Evolutionary conservation across 2,329 filamentous ascomycete genomes (phyloP), one percentile per base, ranked within the genome.

Genomic region (Fusarium lyarnte): DNA sequence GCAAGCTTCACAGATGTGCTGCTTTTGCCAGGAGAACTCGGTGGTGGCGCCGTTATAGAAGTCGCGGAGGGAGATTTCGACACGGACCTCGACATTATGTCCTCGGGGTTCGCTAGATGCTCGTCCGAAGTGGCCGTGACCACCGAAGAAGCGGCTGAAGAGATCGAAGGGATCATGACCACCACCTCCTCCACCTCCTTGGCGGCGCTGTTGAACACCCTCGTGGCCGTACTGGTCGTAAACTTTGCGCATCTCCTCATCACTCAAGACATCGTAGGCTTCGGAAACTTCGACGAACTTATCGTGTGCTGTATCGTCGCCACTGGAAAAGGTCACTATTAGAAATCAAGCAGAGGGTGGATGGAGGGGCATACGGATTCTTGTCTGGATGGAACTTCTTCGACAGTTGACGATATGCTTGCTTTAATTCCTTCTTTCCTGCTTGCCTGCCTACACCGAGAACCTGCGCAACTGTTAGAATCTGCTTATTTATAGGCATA

Each of bases 301-400:
- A 81, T 95, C 89, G 74, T 95, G 91, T 39, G 95, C 95, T 8
- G 89, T 86, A 21, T 93, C 86, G 80, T 98, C 92, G 74, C 91
- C 92, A 63, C 94, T 96, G 75, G 33, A 62, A 13, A 16, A 27
- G 14, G 63, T 63, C 23, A 59, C 17, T 52, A 41, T 52, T 41
- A 17, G 42, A 38, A 51, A 39, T 53, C 43, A 51, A 33, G 35
- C 17, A 21, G 29, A 23, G 29, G 46, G 17, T 19, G n/a, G 16
- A 49, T 62, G 55, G 69, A 63, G 63, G 57, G 47, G 85, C 92
- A 78, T 88, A 96, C 92, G 95, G 94, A 78, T 98, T 98, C 88
- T 99, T 99, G 83, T 99, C 96, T 7, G 96, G 96, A 80, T 99
- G 96, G 82, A 89, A 98, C 81, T 97, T 97, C 83, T 98, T 98